These are phyloP conservation scores for Globisporangium paroecandrum DNA, from an alignment of 352 stramenopile species.

Conservation along the genomic window DNA sequence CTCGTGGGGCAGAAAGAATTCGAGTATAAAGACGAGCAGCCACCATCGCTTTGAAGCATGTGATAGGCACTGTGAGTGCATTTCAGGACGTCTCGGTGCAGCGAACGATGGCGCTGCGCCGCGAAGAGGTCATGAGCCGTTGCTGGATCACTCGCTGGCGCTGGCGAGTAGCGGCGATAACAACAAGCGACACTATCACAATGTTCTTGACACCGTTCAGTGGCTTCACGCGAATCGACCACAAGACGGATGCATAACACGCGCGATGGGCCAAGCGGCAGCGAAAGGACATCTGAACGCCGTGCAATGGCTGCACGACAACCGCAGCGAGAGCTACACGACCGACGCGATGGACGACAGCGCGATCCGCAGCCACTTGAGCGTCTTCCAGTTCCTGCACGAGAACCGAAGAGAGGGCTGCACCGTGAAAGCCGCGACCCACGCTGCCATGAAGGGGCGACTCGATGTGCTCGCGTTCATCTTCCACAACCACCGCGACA, in stretches of 20 bases:
- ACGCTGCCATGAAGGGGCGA: slow-evolving; percentile 3
- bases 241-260: too few species aligned
- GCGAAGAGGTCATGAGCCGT: background rate
- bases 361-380: too few species aligned
- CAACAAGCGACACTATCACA: background rate
- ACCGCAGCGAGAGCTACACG: too few species aligned
- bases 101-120: slow-evolving; percentile 1
- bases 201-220: too few species aligned
- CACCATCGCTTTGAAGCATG: background rate
- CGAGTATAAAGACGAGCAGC: background rate
- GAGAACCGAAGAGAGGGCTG: too few species aligned
- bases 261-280: too few species aligned
- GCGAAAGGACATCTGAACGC: too few species aligned
- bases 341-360: too few species aligned
- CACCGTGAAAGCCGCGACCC: background rate
- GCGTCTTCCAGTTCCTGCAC: too few species aligned
- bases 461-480: slow-evolving; percentile 12
- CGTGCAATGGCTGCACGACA: too few species aligned
- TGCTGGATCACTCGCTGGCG: background rate
- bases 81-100: slow-evolving; percentile 1
- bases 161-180: background rate
- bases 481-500: slow-evolving; percentile 1
- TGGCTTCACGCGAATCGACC: too few species aligned
- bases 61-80: background rate
- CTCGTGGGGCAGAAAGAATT: too few species aligned